Evolutionary conservation across 2,329 filamentous ascomycete species (phyloP).

Genomic region (Fusarium goolgardi): DNA sequence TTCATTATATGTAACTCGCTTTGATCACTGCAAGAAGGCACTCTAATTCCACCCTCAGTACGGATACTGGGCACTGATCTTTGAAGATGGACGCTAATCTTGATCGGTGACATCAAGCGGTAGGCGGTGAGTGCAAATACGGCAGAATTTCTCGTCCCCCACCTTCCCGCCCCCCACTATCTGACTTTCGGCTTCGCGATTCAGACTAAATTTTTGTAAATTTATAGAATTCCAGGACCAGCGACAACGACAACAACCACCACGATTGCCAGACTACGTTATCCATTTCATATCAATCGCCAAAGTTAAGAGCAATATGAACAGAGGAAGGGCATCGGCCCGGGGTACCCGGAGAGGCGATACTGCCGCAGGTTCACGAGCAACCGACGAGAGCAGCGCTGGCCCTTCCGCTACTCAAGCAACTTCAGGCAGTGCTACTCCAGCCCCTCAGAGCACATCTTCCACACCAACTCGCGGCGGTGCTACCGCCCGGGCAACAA

Average conservation of each 20-base stretch:
- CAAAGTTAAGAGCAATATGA: constrained; percentile 43
- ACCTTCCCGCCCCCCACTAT: constrained; percentile 47
- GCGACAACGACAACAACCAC: constrained; percentile 9
- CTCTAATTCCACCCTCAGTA: not conserved
- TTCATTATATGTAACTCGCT: not conserved
- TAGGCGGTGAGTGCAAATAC: constrained; percentile 34
- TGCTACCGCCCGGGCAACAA: constrained; percentile 51
- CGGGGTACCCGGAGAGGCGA: constrained; percentile 51
- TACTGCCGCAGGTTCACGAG: constrained; percentile 44
- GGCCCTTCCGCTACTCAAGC: constrained; percentile 26
- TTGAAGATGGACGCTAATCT: not conserved
- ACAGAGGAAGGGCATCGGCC: constrained; percentile 50
- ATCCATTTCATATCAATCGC: not conserved
- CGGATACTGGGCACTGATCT: not conserved
- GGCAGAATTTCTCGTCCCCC: constrained; percentile 51
- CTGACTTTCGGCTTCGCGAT: constrained; percentile 34
- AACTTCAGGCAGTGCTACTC: constrained; percentile 34
- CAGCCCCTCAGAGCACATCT: constrained; percentile 34
- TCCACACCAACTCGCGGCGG: constrained; percentile 50
- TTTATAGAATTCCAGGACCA: constrained; percentile 28
- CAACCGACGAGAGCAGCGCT: constrained; percentile 37
- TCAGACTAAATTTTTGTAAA: constrained; percentile 46
- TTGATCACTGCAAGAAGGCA: not conserved
- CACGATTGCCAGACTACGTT: not conserved
- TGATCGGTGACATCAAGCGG: constrained; percentile 4